These are phyloP conservation scores for Curvularia lunata DNA, from an alignment of 2,329 filamentous ascomycete genomes.

Conservation along the genomic window DNA sequence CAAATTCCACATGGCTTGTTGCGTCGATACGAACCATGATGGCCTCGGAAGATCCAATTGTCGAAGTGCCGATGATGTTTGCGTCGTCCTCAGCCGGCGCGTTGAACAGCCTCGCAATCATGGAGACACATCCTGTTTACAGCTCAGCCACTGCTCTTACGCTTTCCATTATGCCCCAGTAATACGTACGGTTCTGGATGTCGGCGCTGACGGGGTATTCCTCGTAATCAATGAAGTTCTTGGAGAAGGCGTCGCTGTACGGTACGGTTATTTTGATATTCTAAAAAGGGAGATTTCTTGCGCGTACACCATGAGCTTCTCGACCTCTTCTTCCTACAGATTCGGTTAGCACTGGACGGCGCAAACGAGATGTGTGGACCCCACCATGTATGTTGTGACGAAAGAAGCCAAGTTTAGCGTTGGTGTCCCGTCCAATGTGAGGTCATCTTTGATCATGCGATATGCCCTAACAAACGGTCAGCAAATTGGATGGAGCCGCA, in stretches of 20 bases:
- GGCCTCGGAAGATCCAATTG: constrained; percentile 86
- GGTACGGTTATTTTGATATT: constrained; percentile 12
- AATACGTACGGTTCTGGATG: constrained; percentile 78
- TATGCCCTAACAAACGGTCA: constrained; percentile 65
- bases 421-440: constrained; percentile 79
- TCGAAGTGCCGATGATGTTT: constrained; percentile 83
- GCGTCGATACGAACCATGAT: constrained; percentile 54
- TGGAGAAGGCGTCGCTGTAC: constrained; percentile 75
- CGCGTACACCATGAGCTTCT: constrained; percentile 83
- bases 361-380: constrained; percentile 36
- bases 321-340: constrained; percentile 82
- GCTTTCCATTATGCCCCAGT: constrained; percentile 71
- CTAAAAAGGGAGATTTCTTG: constrained; percentile 41
- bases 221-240: constrained; percentile 76
- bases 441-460: constrained; percentile 88
- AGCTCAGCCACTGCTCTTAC: constrained; percentile 54
- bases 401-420: constrained; percentile 79
- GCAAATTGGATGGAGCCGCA: neutral
- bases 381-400: constrained; percentile 93
- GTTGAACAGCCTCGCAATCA: constrained; percentile 82
- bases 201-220: constrained; percentile 59
- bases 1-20: neutral
- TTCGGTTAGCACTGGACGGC: neutral
- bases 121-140: constrained; percentile 48
- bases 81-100: constrained; percentile 66